Evolutionary conservation across 1,284 basidiomycete species (phyloP).

Genomic region (Boletus mariae): DNA sequence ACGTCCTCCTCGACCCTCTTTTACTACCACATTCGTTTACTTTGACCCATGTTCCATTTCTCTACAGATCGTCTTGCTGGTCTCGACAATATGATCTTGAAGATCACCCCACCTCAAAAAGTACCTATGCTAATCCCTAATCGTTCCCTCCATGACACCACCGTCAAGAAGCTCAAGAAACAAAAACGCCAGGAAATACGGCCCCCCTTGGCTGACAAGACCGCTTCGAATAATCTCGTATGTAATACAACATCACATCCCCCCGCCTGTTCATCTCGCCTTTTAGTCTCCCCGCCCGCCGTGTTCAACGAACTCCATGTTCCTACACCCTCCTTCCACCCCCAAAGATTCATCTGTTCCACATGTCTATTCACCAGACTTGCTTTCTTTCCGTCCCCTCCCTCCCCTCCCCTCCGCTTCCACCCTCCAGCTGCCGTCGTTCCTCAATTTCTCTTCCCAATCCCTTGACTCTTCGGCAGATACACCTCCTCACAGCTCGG

Average conservation of each 20-base stretch:
- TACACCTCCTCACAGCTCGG: constrained; percentile 5
- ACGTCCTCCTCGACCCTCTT: background rate
- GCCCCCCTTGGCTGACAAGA: constrained; percentile 28
- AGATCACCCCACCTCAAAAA: constrained; percentile 30
- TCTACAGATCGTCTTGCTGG: constrained; percentile 40
- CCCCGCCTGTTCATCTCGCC: constrained; percentile 11
- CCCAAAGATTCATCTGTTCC: no score
- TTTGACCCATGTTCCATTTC: constrained; percentile 32
- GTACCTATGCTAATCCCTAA: constrained; percentile 28
- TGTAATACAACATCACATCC: constrained; percentile 22
- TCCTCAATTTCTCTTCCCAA: constrained; percentile 31
- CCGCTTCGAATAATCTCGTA: constrained; percentile 28
- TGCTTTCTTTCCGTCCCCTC: constrained; percentile 27
- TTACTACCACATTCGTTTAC: constrained; percentile 7
- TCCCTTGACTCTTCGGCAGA: constrained; percentile 17
- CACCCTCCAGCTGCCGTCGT: constrained; percentile 38
- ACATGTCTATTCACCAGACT: constrained; percentile 13
- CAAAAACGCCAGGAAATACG: constrained; percentile 21
- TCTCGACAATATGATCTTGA: constrained; percentile 38
- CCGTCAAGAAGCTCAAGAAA: constrained; percentile 24
- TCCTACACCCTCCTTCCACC: constrained; percentile 12
- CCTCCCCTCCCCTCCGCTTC: constrained; percentile 36
- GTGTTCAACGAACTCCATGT: constrained; percentile 17
- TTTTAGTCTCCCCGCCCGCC: constrained; percentile 16
- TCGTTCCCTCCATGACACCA: constrained; percentile 16